Evolutionary conservation across 2,329 filamentous ascomycete species (phyloP).

Genomic region (Pestalotiopsis sp.): DNA sequence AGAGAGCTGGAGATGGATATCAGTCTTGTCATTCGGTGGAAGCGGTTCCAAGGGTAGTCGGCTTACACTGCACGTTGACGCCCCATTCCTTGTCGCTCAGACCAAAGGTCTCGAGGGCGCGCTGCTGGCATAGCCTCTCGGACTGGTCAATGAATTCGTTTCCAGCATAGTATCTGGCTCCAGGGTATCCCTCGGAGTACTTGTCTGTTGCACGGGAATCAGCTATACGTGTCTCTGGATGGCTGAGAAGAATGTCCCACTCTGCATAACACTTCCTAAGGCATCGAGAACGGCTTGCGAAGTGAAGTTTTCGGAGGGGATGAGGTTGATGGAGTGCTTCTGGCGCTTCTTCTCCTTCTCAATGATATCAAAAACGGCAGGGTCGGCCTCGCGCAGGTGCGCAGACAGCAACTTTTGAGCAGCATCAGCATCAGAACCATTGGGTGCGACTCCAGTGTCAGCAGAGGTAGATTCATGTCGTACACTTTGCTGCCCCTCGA

Average conservation of each 20-base stretch:
- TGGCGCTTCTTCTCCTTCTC: conserved; percentile 96
- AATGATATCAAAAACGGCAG: conserved; percentile 83
- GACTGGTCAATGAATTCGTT: conserved; percentile 95
- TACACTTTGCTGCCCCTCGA: conserved; percentile 63
- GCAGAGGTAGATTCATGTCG: conserved; percentile 18
- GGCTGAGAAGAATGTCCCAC: conserved; percentile 47
- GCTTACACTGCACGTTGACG: conserved; percentile 87
- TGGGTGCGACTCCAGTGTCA: conserved; percentile 8
- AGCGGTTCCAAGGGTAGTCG: background rate
- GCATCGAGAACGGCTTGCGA: conserved; percentile 91
- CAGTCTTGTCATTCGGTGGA: background rate
- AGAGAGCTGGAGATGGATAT: conserved; percentile 61
- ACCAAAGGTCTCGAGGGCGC: conserved; percentile 84
- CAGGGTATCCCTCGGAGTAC: conserved; percentile 97
- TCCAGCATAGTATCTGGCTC: conserved; percentile 93
- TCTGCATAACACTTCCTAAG: conserved; percentile 92
- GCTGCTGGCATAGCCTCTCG: conserved; percentile 85
- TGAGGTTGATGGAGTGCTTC: conserved; percentile 97
- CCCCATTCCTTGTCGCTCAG: conserved; percentile 88
- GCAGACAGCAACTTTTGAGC: conserved; percentile 70
- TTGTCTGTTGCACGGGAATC: conserved; percentile 63
- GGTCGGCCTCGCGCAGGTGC: conserved; percentile 80
- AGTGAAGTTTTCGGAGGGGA: conserved; percentile 94
- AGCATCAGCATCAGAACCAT: conserved; percentile 15
- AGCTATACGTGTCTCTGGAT: background rate